These are phyloP conservation scores for Paraphaeosphaeria minitans DNA, from an alignment of 2,329 filamentous ascomycete species.

Conservation along the genomic window DNA sequence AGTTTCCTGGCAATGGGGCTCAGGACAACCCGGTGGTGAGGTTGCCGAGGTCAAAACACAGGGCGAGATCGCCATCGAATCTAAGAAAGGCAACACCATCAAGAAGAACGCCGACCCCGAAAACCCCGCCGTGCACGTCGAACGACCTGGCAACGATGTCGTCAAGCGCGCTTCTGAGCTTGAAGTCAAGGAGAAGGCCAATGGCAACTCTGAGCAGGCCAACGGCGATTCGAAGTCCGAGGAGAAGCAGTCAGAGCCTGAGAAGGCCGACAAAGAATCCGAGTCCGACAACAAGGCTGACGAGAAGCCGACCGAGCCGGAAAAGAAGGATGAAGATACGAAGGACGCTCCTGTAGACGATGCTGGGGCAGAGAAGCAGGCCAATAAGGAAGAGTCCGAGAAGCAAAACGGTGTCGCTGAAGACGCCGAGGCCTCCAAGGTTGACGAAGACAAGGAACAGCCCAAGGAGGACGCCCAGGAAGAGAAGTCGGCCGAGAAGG, in stretches of 20 bases:
- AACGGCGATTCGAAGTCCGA: constrained; percentile 45
- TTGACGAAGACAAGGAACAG: constrained; percentile 35
- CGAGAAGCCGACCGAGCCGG: constrained; percentile 31
- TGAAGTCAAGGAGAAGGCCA: constrained; percentile 56
- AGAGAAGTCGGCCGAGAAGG: constrained; percentile 33
- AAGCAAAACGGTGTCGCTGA: constrained; percentile 31
- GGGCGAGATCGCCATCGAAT: constrained; percentile 65
- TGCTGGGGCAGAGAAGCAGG: constrained; percentile 32
- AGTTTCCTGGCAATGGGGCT: constrained; percentile 69
- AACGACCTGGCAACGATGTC: constrained; percentile 66
- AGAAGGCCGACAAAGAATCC: constrained; percentile 37
- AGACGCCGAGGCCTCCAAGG: constrained; percentile 24
- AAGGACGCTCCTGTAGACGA: constrained; percentile 32
- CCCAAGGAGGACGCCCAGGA: constrained; percentile 33
- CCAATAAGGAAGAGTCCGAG: constrained; percentile 27
- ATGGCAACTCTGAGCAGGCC: constrained; percentile 38
- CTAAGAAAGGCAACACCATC: constrained; percentile 67
- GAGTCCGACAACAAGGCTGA: constrained; percentile 27
- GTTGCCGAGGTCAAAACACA: constrained; percentile 63
- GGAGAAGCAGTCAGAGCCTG: constrained; percentile 30
- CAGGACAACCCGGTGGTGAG: constrained; percentile 60
- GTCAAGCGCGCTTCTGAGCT: constrained; percentile 68
- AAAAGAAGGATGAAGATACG: constrained; percentile 47
- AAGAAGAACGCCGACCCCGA: constrained; percentile 65
- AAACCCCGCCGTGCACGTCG: constrained; percentile 66